These are phyloP conservation scores for Psidium friedrichsthalianum DNA, from an alignment of 345 rosid species.

Conservation along the genomic window DNA sequence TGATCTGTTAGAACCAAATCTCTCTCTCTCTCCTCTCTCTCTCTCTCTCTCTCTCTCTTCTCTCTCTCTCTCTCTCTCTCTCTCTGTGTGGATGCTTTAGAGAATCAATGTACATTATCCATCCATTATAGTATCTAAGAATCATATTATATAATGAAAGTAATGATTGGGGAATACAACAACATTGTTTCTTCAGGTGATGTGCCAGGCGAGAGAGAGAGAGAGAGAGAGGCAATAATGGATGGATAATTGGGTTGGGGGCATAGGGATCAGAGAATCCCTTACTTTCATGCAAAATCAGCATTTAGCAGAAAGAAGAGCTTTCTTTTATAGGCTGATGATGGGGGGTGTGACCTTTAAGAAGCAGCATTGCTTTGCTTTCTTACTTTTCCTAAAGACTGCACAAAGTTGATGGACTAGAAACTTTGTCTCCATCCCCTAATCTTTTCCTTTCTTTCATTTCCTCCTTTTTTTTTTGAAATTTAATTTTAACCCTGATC, in stretches of 20 bases:
- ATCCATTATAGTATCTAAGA: not conserved
- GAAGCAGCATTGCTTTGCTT: conserved; percentile 5
- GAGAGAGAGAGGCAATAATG: not conserved
- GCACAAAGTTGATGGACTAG: conserved; percentile 28
- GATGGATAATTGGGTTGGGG: not conserved
- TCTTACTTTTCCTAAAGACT: conserved; percentile 17
- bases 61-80: not conserved
- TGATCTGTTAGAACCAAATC: not conserved
- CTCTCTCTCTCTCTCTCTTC: not conserved
- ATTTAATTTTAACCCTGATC: not conserved
- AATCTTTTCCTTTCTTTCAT: not conserved
- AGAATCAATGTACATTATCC: not conserved
- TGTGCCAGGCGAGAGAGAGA: not conserved
- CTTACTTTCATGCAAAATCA: conserved; percentile 48
- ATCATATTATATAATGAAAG: not conserved
- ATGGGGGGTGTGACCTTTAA: not conserved
- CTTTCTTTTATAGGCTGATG: conserved; percentile 2
- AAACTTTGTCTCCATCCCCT: conserved; percentile 50
- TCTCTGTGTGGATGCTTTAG: not conserved
- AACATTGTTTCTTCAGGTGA: conserved; percentile 1
- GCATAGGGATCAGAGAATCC: conserved; percentile 45
- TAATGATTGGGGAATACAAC: conserved; percentile 2
- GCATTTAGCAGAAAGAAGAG: not conserved
- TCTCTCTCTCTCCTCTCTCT: not conserved
- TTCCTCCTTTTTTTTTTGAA: not conserved